Evolutionary conservation across 2,329 filamentous ascomycete species (phyloP).

Genomic region (Esteya vermicola): DNA sequence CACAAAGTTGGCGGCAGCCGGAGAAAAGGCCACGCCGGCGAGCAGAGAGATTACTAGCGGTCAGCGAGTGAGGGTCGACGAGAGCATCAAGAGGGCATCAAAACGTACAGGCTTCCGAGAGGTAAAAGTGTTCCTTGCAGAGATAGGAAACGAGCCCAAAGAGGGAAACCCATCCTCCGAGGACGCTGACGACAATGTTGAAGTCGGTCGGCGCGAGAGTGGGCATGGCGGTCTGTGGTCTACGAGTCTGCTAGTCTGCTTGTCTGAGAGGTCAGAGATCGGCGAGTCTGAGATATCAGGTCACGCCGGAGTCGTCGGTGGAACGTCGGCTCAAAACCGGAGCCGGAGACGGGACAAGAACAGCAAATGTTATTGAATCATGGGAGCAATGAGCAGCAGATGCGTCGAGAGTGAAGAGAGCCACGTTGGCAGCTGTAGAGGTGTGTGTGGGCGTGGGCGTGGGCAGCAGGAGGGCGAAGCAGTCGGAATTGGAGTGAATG

Average conservation of each 20-base stretch:
- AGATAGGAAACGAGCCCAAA: conserved; percentile 85
- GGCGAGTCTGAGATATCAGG: no score
- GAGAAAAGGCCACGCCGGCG: conserved; percentile 65
- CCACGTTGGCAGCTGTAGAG: conserved; percentile 9
- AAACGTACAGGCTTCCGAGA: conserved; percentile 72
- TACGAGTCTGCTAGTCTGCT: no score
- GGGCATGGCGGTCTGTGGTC: conserved; percentile 23
- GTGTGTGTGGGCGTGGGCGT: no score
- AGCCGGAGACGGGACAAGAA: neutral
- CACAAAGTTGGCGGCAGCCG: conserved; percentile 62
- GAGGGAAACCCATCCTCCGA: conserved; percentile 80
- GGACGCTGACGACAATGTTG: conserved; percentile 66
- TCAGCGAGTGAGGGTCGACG: neutral
- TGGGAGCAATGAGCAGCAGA: conserved; percentile 10
- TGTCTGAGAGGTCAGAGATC: neutral
- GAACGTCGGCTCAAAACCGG: no score
- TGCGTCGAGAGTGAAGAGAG: conserved; percentile 3
- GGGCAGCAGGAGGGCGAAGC: no score
- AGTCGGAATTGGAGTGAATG: no score
- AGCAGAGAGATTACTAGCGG: conserved; percentile 65
- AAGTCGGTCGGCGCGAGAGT: conserved; percentile 47
- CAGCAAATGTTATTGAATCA: conserved; percentile 30
- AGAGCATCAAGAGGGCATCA: neutral
- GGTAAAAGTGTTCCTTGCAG: conserved; percentile 77
- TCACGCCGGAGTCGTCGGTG: neutral